Base-by-base conservation (phyloP, 2,329 filamentous ascomycete species). In the Hypomyces rosellus region DNA sequence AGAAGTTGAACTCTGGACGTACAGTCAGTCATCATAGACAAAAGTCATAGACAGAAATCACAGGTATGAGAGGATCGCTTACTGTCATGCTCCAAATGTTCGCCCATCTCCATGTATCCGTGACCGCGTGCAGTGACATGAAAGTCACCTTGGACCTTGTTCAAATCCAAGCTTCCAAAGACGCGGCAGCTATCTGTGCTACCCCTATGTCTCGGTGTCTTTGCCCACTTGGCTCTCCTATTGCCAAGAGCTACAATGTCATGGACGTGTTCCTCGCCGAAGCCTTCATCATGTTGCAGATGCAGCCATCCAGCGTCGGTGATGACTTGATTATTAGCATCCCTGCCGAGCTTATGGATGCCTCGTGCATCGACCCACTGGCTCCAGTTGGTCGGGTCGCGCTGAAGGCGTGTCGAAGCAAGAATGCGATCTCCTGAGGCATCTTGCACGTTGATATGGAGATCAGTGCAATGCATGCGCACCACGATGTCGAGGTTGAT, bases 371-470 rank as follows among this genome's bases (percentile, higher is more conserved):
- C 81, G 55, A 84, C 82, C 91, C 92, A 97, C 58, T 91, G 82
- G 18, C 67, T 65, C 89, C 92, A 99, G 55, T 73, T 80, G 7
- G 93, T 97, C 14, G 80, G 72, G 61, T 96, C 89, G 62, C 82
- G 84, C 56, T 80, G 76, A 54, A 99, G 75, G 55, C 85, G 75
- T 36, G 85, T 76, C 4, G 81, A 88, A 3, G 93, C 93, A 30
- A 95, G 77, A 61, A 97, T 95, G 55, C 88, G 84, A 68, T 99
- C 93, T 47, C 93, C 91, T 0, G 89, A 83, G 2, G 92, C 91
- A 68, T 99, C 93, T 73, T 97, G 93, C 46, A 99, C 91, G 71
- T 99, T 97, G 69, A 99, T 76, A 71, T 96, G 88, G n/a, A 99
- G 72, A 64, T 95, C 86, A 51, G 77, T 72, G 74, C 93, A 99